A percentile compares a stretch with the other conserved stretches of the same genome.
Conservation (phyloP, 2,329 filamentous ascomycete genomes). For the Aspergillus proliferans region DNA sequence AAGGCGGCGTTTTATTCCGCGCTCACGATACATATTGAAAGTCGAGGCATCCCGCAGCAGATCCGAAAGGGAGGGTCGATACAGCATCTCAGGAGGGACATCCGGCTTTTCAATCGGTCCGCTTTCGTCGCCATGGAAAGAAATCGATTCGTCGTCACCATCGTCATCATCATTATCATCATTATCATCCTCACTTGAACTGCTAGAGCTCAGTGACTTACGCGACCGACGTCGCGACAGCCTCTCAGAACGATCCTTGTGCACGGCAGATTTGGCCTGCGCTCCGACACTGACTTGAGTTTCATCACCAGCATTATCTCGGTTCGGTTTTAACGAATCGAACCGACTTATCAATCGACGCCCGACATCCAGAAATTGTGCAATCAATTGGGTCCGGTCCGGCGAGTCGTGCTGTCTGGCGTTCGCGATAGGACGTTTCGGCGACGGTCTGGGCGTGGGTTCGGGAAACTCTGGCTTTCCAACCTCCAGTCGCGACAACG, state of each 20-base stretch:
- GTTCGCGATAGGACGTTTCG: conserved; percentile 8
- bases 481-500: conserved; percentile 36
- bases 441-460: conserved; percentile 13
- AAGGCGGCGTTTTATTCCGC: conserved; percentile 32
- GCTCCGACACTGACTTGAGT: conserved; percentile 18
- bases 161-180: conserved; percentile 14
- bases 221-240: conserved; percentile 14
- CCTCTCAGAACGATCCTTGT: conserved; percentile 25
- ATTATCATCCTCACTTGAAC: conserved; percentile 15
- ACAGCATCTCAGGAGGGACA: conserved; percentile 36
- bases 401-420: conserved; percentile 15
- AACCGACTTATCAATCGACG: conserved; percentile 30
- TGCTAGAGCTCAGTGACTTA: conserved; percentile 15
- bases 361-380: conserved; percentile 35
- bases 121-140: not conserved
- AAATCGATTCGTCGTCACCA: conserved; percentile 18
- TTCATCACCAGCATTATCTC: conserved; percentile 6
- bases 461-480: conserved; percentile 31
- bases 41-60: conserved; percentile 47
- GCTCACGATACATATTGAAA: conserved; percentile 39
- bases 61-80: conserved; percentile 46
- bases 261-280: conserved; percentile 22
- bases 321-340: conserved; percentile 19
- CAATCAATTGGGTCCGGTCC: conserved; percentile 32
- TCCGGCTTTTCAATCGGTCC: conserved; percentile 16